Evolutionary conservation across 257 asterid genomes (phyloP).

Genomic region (Thymus mandschuricus): DNA sequence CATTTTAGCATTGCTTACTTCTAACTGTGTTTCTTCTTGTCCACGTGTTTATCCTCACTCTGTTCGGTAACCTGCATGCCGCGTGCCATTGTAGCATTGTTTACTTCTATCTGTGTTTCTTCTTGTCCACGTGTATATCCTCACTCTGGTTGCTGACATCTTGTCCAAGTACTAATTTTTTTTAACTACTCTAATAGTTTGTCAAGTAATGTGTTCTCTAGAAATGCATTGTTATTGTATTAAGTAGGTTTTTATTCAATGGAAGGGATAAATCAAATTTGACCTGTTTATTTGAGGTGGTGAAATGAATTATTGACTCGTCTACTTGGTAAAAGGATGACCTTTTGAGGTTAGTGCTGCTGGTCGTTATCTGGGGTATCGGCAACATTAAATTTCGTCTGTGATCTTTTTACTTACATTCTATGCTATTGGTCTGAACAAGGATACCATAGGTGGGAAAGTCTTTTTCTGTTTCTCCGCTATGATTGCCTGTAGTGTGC

Average conservation of each 20-base stretch:
- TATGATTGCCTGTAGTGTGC: not conserved
- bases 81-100: conserved; percentile 11
- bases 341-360: not conserved
- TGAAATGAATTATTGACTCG: conserved; percentile 5
- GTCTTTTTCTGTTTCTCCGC: not conserved
- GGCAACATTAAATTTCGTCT: not conserved
- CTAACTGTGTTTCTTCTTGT: conserved; percentile 6
- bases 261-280: not conserved
- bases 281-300: not conserved
- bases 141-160: conserved; percentile 9
- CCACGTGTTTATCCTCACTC: conserved; percentile 2
- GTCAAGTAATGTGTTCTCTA: too few species aligned
- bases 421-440: not conserved
- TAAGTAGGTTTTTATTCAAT: not conserved
- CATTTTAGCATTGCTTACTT: conserved; percentile 15
- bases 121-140: not conserved
- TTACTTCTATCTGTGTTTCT: conserved; percentile 13
- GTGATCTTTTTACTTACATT: not conserved
- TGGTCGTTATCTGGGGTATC: conserved; percentile 5
- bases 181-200: too few species aligned
- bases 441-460: not conserved
- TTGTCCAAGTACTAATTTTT: not conserved
- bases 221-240: too few species aligned
- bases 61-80: not conserved
- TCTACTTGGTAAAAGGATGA: conserved; percentile 15